Percentiles rank a stretch among this genome's conserved stretches.
These are phyloP conservation scores for Dryadomyces quercivorus DNA, from an alignment of 2,329 filamentous ascomycete species.

Conservation along the genomic window DNA sequence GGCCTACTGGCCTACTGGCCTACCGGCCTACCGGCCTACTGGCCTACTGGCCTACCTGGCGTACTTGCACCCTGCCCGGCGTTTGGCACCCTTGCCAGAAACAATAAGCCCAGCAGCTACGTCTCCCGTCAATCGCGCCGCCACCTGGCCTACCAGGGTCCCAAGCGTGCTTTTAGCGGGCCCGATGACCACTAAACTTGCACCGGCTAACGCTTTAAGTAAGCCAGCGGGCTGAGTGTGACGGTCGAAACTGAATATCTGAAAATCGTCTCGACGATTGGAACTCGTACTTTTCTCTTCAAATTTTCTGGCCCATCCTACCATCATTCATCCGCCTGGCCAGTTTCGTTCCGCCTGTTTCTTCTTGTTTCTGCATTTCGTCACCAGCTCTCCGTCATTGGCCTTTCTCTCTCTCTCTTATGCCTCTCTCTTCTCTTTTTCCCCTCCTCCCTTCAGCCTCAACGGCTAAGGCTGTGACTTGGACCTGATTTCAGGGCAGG, in stretches of 20 bases:
- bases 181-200: slow-evolving; percentile 3
- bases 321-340: not conserved
- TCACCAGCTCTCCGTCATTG: not conserved
- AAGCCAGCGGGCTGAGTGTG: slow-evolving; percentile 8
- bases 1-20: too few relatives aligned
- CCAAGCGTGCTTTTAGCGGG: not conserved
- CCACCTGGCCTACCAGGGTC: slow-evolving; percentile 3
- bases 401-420: not conserved
- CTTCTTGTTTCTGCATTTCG: not conserved
- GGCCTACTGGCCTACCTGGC: too few relatives aligned
- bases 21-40: too few relatives aligned
- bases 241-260: slow-evolving; percentile 8
- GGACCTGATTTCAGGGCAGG: not conserved
- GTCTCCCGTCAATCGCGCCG: slow-evolving; percentile 1
- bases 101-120: not conserved
- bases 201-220: slow-evolving; percentile 1
- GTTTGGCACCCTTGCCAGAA: not conserved
- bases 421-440: not conserved
- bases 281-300: not conserved
- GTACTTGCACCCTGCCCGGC: not conserved
- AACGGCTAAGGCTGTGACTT: slow-evolving; percentile 11
- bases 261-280: slow-evolving; percentile 3
- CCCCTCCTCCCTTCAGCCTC: slow-evolving; percentile 5
- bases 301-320: not conserved
- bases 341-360: not conserved